phyloP scores from a whole-genome alignment of 192 early-diverging fungal species.

The Mortierella claussenii region DNA sequence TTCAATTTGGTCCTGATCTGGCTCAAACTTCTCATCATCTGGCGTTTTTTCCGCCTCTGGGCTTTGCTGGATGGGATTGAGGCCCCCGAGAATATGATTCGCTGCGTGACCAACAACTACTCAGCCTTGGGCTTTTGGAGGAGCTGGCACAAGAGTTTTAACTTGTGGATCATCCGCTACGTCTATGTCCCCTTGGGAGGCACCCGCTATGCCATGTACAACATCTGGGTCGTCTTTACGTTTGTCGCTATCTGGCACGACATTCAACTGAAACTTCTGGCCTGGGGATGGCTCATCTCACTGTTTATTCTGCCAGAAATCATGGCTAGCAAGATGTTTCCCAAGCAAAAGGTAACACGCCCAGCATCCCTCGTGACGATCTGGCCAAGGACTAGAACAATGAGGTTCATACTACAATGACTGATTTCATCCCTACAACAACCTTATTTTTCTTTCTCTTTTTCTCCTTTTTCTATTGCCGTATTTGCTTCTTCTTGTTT shows the following conservation, averaged over 20 bases:
- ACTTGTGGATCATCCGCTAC: slow-evolving; percentile 90
- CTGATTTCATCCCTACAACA: neutral
- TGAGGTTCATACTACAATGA: neutral
- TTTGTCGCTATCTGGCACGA: slow-evolving; percentile 99
- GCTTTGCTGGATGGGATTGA: slow-evolving; percentile 90
- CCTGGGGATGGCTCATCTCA: slow-evolving; percentile 94
- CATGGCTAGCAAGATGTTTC: slow-evolving; percentile 68
- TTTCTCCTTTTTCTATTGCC: slow-evolving; percentile 38
- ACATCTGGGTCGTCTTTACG: slow-evolving; percentile 90
- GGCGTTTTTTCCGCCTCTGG: slow-evolving; percentile 98
- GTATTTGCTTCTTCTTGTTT: neutral
- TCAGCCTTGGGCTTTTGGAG: slow-evolving; percentile 94
- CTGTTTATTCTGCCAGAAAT: slow-evolving; percentile 90
- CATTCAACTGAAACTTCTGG: slow-evolving; percentile 82
- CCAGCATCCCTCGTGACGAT: neutral
- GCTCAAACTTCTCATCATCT: slow-evolving; percentile 93
- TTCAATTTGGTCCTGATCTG: slow-evolving; percentile 94
- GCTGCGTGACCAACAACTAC: slow-evolving; percentile 98
- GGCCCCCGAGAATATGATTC: slow-evolving; percentile 93
- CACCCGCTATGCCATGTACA: slow-evolving; percentile 70
- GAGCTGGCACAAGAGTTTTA: slow-evolving; percentile 95
- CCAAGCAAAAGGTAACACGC: slow-evolving; percentile 59
- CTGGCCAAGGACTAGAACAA: neutral
- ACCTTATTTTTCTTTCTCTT: neutral
- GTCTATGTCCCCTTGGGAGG: slow-evolving; percentile 96